Evolutionary conservation across 108 stramenopile species (phyloP), one percentile per base, ranked within the genome.

Genomic region (Nitzschia sp.): DNA sequence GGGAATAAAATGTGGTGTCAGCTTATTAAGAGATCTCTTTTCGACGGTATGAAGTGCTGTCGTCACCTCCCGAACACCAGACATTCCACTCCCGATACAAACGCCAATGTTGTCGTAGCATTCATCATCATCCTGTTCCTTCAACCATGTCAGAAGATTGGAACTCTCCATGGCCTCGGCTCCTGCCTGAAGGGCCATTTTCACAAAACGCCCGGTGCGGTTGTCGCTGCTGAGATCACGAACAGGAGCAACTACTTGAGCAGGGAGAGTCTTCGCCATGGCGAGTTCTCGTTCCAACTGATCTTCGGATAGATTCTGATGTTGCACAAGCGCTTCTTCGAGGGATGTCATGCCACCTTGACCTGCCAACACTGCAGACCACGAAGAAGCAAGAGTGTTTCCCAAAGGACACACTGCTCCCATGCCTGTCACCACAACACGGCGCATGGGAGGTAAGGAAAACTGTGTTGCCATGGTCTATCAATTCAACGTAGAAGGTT

Each of bases 1-100:
- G 22, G 98, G 97, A 44, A 99, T 93, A 77, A 99, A 99, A 75
- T 93, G 96, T 0, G 98, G 97, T 14, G 79, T 77, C 8, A 96
- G 72, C 41, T 79, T 73, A 15, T 85, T 78, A 43, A 78, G 51
- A 8, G 66, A 69, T 41, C 57, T 37, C n/a, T 52, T 68, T n/a
- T 69, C 48, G 41, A 91, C 51, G 8, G 67, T 71, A 20, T 62
- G 57, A 38, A 76, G 53, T 11, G 90, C 80, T 17, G 73, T 67
- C 25, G 64, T 74, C 11, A 95, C 77, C 38, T 96, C 95, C 34
- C 90, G 82, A n/a, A 95, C 82, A 38, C 86, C 83, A 26, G 94
- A 95, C 86, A 95, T 96, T 22, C 95, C 94, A 69, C 77, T 85
- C n/a, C 91, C 94, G 6, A 97, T 71, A 63, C 77, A 87, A 2